Evolutionary conservation across 1,139 yeast species (phyloP).

Genomic region (Blastobotrys malaysiensis): DNA sequence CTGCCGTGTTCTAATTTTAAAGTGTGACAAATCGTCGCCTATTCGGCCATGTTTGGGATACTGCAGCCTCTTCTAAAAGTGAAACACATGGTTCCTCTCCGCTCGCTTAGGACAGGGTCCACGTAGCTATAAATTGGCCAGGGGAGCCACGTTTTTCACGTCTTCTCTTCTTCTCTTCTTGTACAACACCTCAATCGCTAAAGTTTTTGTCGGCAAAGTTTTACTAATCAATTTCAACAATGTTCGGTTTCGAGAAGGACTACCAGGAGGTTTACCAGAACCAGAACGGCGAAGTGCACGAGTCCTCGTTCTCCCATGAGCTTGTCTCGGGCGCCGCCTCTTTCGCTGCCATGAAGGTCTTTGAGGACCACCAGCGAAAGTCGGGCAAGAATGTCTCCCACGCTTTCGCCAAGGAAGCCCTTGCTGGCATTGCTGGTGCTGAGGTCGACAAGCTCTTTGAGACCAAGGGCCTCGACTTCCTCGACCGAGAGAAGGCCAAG

Average conservation of each 20-base stretch:
- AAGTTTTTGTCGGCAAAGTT: not conserved
- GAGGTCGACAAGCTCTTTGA: constrained; percentile 34
- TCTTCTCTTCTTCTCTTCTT: not conserved
- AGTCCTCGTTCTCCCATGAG: constrained; percentile 30
- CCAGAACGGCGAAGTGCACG: constrained; percentile 23
- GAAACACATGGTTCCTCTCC: not conserved
- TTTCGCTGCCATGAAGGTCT: constrained; percentile 30
- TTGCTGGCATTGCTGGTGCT: constrained; percentile 33
- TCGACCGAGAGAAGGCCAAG: constrained; percentile 39
- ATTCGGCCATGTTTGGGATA: not conserved
- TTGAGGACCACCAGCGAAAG: constrained; percentile 29
- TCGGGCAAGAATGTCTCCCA: constrained; percentile 32
- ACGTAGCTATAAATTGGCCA: not conserved
- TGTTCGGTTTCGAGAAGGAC: constrained; percentile 26
- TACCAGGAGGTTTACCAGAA: constrained; percentile 23
- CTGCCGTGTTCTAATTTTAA: not conserved
- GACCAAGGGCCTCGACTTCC: constrained; percentile 32
- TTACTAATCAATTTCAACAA: constrained; percentile 10
- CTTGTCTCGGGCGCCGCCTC: constrained; percentile 34
- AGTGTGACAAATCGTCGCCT: not conserved
- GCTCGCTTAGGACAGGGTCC: not conserved
- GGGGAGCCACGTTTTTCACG: not conserved
- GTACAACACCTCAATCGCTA: not conserved
- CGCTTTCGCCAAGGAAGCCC: constrained; percentile 29
- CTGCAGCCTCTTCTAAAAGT: not conserved